Conservation (phyloP, 2,329 filamentous ascomycete species). For the Colletotrichum sp. region DNA sequence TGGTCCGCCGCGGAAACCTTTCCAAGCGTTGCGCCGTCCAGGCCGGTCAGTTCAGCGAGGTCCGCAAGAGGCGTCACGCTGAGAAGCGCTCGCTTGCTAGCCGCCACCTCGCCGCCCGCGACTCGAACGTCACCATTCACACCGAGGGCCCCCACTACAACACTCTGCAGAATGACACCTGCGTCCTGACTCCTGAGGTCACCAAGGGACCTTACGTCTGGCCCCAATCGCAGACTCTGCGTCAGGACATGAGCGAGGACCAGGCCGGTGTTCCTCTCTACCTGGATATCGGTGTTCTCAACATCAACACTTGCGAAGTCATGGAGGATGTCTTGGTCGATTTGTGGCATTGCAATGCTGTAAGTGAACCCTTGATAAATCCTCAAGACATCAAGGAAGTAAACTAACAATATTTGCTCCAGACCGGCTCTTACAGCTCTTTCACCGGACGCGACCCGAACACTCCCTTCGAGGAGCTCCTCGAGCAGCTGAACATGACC, state of each 20-base stretch:
- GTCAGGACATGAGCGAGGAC: conserved; percentile 48
- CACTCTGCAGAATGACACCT: conserved; percentile 27
- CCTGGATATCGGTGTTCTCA: conserved; percentile 27
- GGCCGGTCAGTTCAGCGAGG: conserved; percentile 1
- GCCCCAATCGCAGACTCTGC: conserved; percentile 47
- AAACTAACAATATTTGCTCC: neutral
- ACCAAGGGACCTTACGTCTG: conserved; percentile 27
- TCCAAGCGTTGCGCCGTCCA: conserved; percentile 1
- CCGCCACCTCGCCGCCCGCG: neutral
- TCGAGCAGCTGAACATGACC: conserved; percentile 12
- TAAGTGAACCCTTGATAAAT: neutral
- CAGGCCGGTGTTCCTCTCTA: conserved; percentile 47
- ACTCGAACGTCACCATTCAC: conserved; percentile 4
- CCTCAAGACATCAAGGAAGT: neutral
- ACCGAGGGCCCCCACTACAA: conserved; percentile 12
- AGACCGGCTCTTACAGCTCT: conserved; percentile 17
- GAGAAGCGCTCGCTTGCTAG: conserved; percentile 12
- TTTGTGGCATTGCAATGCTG: conserved; percentile 16
- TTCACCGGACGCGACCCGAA: neutral
- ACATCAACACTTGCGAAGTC: conserved; percentile 24
- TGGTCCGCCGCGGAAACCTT: conserved; percentile 4
- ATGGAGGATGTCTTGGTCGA: conserved; percentile 11
- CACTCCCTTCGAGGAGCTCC: conserved; percentile 11
- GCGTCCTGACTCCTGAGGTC: conserved; percentile 7
- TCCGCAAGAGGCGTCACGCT: conserved; percentile 4